These are phyloP conservation scores for Ophiocordyceps robertsii DNA, from an alignment of 2,329 filamentous ascomycete species.

Conservation along the genomic window DNA sequence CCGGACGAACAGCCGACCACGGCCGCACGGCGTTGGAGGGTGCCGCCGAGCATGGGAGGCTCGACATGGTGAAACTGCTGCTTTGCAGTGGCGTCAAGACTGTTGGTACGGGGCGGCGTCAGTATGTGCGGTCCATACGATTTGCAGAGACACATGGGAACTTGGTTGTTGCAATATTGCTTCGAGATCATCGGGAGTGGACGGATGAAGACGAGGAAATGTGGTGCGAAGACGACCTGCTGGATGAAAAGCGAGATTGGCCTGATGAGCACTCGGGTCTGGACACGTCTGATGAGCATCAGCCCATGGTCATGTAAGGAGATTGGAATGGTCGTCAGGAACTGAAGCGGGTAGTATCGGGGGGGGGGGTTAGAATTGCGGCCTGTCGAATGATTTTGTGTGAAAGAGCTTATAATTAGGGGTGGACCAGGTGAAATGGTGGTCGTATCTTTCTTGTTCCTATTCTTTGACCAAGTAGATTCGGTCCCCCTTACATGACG, in stretches of 20 bases:
- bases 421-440: too few relatives aligned
- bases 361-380: too few relatives aligned
- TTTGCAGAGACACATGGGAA: not conserved
- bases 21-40: not conserved
- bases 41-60: not conserved
- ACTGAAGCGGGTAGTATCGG: too few relatives aligned
- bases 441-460: too few relatives aligned
- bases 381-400: too few relatives aligned
- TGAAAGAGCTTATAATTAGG: too few relatives aligned
- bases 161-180: not conserved
- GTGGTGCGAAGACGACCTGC: not conserved
- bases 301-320: too few relatives aligned
- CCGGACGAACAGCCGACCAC: not conserved
- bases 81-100: not conserved
- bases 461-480: too few relatives aligned
- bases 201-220: not conserved
- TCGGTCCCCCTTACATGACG: too few relatives aligned
- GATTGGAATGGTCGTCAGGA: too few relatives aligned
- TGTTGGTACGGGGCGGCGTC: not conserved
- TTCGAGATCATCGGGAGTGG: not conserved
- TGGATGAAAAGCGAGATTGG: not conserved
- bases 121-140: not conserved
- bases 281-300: not conserved
- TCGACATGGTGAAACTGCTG: not conserved
- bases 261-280: not conserved